These are phyloP conservation scores for Diplodia seriata DNA, from an alignment of 2,329 filamentous ascomycete genomes.

Conservation along the genomic window DNA sequence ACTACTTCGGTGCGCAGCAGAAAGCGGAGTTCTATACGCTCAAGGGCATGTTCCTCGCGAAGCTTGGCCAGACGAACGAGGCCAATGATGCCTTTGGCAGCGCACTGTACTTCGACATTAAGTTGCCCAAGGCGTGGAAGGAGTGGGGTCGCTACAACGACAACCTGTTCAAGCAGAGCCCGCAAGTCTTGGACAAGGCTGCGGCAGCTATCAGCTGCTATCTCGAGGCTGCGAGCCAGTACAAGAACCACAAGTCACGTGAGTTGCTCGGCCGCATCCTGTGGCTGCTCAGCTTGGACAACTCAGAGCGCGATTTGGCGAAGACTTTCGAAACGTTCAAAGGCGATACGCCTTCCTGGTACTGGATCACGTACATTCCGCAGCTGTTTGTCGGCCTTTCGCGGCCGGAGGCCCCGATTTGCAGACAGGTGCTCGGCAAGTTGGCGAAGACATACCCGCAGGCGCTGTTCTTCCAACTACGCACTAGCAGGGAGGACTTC, in stretches of 20 bases:
- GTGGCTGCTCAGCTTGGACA: conserved; percentile 94
- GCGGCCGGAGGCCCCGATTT: conserved; percentile 87
- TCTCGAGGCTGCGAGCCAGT: conserved; percentile 91
- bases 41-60: conserved; percentile 99
- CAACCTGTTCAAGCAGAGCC: conserved; percentile 90
- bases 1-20: conserved; percentile 94
- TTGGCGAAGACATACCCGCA: conserved; percentile 97
- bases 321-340: conserved; percentile 94
- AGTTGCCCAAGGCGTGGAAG: conserved; percentile 95
- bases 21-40: conserved; percentile 99
- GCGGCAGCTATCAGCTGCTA: conserved; percentile 95
- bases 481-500: conserved; percentile 95
- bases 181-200: conserved; percentile 79
- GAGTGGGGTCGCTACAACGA: conserved; percentile 99
- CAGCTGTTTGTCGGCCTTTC: conserved; percentile 91
- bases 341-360: conserved; percentile 97
- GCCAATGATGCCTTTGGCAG: conserved; percentile 94
- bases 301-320: conserved; percentile 81
- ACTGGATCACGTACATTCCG: conserved; percentile 99
- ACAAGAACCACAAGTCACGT: conserved; percentile 95
- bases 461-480: conserved; percentile 89
- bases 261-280: conserved; percentile 92
- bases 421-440: conserved; percentile 85
- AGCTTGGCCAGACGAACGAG: conserved; percentile 86
- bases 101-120: conserved; percentile 93